Evolutionary conservation across 371 early-diverging fungal species (phyloP), one percentile per base, ranked within the genome.

Genomic region (Amoeboaphelidium protococcarum): DNA sequence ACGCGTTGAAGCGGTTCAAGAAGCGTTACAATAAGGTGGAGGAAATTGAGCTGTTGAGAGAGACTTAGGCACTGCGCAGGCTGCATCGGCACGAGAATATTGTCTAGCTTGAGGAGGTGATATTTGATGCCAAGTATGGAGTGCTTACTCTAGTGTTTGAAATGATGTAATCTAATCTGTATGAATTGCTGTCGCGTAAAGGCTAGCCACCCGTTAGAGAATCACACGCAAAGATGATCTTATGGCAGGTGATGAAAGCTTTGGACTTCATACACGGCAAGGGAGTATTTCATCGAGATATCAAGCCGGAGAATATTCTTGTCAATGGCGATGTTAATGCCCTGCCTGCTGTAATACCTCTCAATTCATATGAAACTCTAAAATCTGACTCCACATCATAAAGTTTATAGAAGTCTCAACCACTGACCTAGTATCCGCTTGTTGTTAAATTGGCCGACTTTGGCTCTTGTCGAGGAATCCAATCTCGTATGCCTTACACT

Each of bases 231-330:
- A 64, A 65, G 42, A 42, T 53, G 41, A 71, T 67, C 55, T 57
- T 69, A 49, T 64, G 48, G 23, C 69, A 78, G 50, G 63, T 76
- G 23, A 65, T 69, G 40, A 61, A 76, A 41, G 75, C 65, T 12
- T 55, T 78, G 13, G 71, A 69, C 40, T 68, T 70, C 46, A 62
- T 27, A 16, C 42, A 4, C 42, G 63, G 67, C 3, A 62, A 62
- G 49, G 76, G 76, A 3, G 74, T 73, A 23, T 69, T 77, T 51
- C 78, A 77, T 53, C 56, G 78, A 27, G 78, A 77, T 51, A 67
- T 77, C 47, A 75, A 75, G 52, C 76, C 74, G 44, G 73, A 72
- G 41, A 40, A 47, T 3, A 43, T 47, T 20, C 10, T 42, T n/a
- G 10, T 42, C 1, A 12, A 25, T 46, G 25, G 46, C 21, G 21